Conservation (phyloP, 805 yeast species). For the Wickerhamiella bombiphila region DNA sequence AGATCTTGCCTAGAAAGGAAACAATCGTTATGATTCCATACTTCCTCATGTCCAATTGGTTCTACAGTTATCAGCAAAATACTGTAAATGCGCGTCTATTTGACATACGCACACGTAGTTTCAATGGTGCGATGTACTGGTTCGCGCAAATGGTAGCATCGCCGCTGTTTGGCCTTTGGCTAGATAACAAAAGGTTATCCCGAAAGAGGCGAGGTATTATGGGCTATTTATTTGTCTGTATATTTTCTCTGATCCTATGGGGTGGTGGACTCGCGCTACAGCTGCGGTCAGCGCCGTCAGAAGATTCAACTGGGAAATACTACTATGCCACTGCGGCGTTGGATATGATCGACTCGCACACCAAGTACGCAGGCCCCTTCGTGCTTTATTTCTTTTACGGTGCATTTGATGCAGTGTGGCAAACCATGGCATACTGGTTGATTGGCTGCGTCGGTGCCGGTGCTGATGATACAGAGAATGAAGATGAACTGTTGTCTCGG, state of each 20-base stretch:
- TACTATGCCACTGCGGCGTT: constrained; percentile 18
- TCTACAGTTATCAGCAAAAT: constrained; percentile 50
- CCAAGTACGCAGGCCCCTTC: constrained; percentile 43
- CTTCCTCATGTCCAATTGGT: constrained; percentile 52
- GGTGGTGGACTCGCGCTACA: constrained; percentile 45
- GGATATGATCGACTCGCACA: constrained; percentile 32
- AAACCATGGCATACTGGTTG: constrained; percentile 42
- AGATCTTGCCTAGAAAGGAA: constrained; percentile 27
- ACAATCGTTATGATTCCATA: constrained; percentile 41
- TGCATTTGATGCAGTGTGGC: constrained; percentile 43
- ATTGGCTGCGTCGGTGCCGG: constrained; percentile 42
- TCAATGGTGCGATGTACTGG: constrained; percentile 50
- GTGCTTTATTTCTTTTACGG: constrained; percentile 52
- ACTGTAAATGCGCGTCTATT: constrained; percentile 41
- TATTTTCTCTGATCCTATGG: constrained; percentile 36
- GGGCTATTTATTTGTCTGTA: constrained; percentile 28
- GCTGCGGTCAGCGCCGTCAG: constrained; percentile 15
- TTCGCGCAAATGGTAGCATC: constrained; percentile 46
- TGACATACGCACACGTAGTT: constrained; percentile 44
- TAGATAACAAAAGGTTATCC: constrained; percentile 31
- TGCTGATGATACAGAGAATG: constrained; percentile 24
- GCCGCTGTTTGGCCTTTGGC: constrained; percentile 31
- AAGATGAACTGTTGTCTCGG: constrained; percentile 37
- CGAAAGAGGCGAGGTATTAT: constrained; percentile 34
- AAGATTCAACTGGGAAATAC: constrained; percentile 26